Conservation (phyloP, 768 basidiomycete genomes). For the Auricularia sp. region DNA sequence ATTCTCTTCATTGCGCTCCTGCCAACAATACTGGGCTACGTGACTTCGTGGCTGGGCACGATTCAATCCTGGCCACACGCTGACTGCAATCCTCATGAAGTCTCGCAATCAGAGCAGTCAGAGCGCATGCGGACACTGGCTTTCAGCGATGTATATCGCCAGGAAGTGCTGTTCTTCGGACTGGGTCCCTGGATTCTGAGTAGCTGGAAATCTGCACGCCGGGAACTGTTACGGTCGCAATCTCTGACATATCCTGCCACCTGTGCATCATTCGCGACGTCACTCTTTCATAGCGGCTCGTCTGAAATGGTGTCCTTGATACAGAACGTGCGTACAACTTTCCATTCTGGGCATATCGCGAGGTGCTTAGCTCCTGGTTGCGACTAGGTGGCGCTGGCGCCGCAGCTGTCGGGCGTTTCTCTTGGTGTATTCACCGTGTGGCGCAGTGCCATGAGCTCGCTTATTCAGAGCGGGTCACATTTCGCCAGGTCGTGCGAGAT, state of each 20-base stretch:
- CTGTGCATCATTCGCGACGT: constrained; percentile 26
- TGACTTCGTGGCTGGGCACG: neutral
- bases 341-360: constrained; percentile 2
- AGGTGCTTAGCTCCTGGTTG: constrained; percentile 4
- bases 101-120: constrained; percentile 55
- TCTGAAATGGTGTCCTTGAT: constrained; percentile 8
- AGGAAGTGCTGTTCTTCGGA: constrained; percentile 74
- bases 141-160: constrained; percentile 64
- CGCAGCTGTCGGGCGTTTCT: constrained; percentile 62
- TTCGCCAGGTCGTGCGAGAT: constrained; percentile 53
- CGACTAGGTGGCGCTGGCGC: constrained; percentile 55
- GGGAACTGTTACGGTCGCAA: constrained; percentile 44
- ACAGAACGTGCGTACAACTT: constrained; percentile 2
- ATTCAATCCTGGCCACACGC: constrained; percentile 32
- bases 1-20: constrained; percentile 36
- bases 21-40: constrained; percentile 33
- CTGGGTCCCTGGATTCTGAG: constrained; percentile 77
- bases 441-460: constrained; percentile 63
- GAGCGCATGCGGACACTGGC: constrained; percentile 68
- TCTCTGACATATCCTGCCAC: neutral
- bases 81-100: constrained; percentile 43
- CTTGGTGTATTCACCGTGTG: constrained; percentile 77
- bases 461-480: constrained; percentile 55
- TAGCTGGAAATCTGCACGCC: constrained; percentile 61
- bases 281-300: constrained; percentile 30